These are phyloP conservation scores for Phaeosphaeriaceae sp. DNA, from an alignment of 2,329 filamentous ascomycete species.

Conservation along the genomic window DNA sequence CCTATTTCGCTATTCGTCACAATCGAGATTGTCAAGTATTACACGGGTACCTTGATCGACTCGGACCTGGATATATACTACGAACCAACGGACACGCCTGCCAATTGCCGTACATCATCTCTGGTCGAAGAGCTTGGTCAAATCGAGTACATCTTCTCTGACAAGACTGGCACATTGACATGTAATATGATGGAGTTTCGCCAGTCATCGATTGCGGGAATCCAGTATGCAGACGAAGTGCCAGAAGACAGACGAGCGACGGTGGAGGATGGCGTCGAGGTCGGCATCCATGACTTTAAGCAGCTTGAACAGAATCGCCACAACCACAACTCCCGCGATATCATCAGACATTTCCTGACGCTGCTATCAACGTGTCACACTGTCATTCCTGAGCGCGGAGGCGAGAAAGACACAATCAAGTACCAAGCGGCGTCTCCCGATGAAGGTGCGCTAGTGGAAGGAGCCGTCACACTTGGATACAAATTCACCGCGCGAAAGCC, in stretches of 20 bases:
- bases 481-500: constrained; percentile 91
- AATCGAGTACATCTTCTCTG: constrained; percentile 98
- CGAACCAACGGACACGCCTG: constrained; percentile 91
- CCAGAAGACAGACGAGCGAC: constrained; percentile 88
- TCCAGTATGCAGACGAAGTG: constrained; percentile 92
- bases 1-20: constrained; percentile 98
- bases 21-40: constrained; percentile 97
- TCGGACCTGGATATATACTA: constrained; percentile 98
- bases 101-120: constrained; percentile 94
- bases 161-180: constrained; percentile 97
- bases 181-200: constrained; percentile 99
- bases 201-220: constrained; percentile 89
- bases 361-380: constrained; percentile 93
- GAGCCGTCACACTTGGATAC: constrained; percentile 85
- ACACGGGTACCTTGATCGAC: constrained; percentile 96
- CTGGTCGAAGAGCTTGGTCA: constrained; percentile 96
- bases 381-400: constrained; percentile 89
- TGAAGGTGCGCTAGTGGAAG: constrained; percentile 94
- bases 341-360: constrained; percentile 84
- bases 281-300: constrained; percentile 86
- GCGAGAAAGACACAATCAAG: constrained; percentile 85
- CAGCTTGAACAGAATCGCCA: constrained; percentile 74
- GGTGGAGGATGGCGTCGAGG: constrained; percentile 77
- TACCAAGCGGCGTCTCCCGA: constrained; percentile 98
- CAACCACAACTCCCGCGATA: constrained; percentile 64